Base-by-base conservation (phyloP, 2,329 filamentous ascomycete species). In the Aspergillus aculeatus region DNA sequence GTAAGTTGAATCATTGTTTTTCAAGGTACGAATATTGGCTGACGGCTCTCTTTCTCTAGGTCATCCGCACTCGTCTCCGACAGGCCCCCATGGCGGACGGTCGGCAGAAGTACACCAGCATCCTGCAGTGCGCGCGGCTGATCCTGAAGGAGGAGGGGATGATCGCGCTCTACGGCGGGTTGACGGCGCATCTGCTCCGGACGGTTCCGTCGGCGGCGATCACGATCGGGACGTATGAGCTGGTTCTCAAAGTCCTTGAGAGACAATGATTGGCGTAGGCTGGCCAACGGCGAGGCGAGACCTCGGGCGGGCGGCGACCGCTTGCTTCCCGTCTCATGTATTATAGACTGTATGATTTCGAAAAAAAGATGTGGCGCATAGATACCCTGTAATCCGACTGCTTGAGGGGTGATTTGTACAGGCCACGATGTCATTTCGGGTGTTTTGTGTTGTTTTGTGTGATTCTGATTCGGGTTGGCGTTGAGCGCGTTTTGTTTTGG, bases 211-310 rank as follows among this genome's bases (percentile, higher is more conserved):
- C 73, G 6, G 73, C 73, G 29, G 68, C 73, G 44, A 73, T 76
- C 49, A 75, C 73, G 0, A 69, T 76, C 31, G 73, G 73, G 51
- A 72, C 73, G 38, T 76, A 75, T 66, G 73, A 76, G 62, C 71
- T 75, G 62, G 73, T 75, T 53, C 65, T 75, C 52, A 67, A 67
- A 57, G 58, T 67, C 41, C 65, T 67, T 32, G 55, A 57, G 48
- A 35, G 55, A 47, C 55, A 49, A 21, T 57, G 24, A 44, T 26
- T 12, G 11, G 11, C 12, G 5, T 41, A 6, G 26, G 7, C 26
- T 2, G 26, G 23, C 23, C 23, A 23, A 23, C 26, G 7, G 26
- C 26, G 26, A 29, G 26, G 26, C 26, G 26, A 29, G 26, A 29
- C 26, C 26, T 29, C 3, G 21, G 14, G 23, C 23, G 23, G 47